Conservation (phyloP, 108 stramenopile genomes). For the Epipyxis sp. region DNA sequence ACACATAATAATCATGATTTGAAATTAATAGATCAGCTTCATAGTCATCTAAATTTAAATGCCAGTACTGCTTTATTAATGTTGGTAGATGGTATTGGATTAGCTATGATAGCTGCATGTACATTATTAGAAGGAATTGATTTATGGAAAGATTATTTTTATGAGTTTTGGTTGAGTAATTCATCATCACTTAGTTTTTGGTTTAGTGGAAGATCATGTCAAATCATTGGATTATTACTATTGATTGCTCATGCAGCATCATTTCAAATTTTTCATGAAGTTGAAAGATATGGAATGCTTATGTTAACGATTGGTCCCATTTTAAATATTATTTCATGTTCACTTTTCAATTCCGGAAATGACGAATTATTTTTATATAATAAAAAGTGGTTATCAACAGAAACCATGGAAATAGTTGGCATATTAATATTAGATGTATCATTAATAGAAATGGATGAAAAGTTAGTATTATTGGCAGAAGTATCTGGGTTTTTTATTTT, state of each 20-base stretch:
- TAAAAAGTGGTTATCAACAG: background rate
- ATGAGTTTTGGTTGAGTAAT: background rate
- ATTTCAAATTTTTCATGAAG: conserved; percentile 1
- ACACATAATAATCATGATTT: too few species aligned
- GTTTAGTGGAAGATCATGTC: background rate
- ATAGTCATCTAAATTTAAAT: too few species aligned
- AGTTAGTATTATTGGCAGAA: background rate
- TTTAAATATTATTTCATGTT: background rate
- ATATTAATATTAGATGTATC: background rate
- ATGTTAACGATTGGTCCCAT: conserved; percentile 13
- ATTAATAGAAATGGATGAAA: conserved; percentile 20
- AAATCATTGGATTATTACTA: conserved; percentile 6
- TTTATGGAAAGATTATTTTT: background rate
- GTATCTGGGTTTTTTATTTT: background rate
- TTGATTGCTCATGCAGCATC: conserved; percentile 1
- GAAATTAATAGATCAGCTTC: too few species aligned
- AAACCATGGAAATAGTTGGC: conserved; percentile 1
- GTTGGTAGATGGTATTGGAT: background rate
- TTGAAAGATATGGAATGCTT: background rate
- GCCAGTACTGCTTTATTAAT: background rate
- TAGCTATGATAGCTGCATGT: background rate
- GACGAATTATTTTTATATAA: background rate
- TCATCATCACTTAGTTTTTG: background rate
- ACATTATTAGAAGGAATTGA: background rate
- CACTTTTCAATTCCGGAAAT: background rate